Evolutionary conservation across 176 grass and related monocot species (phyloP), one percentile per base, ranked within the genome.

Genomic region (Eremochloa ophiuroides): DNA sequence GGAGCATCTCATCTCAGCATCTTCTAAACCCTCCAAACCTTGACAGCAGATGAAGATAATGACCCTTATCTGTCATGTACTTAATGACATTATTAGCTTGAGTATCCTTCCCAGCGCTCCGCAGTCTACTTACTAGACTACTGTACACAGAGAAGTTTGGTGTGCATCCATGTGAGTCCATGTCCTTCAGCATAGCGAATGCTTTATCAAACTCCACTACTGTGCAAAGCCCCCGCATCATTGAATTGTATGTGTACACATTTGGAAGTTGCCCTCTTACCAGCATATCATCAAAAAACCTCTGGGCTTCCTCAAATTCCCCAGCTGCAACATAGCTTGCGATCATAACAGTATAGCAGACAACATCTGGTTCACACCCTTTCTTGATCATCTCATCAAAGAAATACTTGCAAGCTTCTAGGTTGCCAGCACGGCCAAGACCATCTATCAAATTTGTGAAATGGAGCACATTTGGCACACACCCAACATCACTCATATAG

Each of bases 401-500:
- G 78, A 98, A 98, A 75, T 98, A 95, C 76, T 79, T 89, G 86
- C 90, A 98, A n/a, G 95, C 92, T 88, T 94, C 86, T 70, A 98
- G 76, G 80, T 98, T 98, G 28, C 92, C 90, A 34, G 88, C 88
- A 79, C 90, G 90, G 75, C 95, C 94, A 73, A 98, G 89, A 78
- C 95, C 95, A 68, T 98, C 92, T 8, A 98, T 95, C 88, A 98
- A 82, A 65, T 94, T 95, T 53, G 95, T 98, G 78, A 98, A 98
- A 94, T 95, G 92, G 30, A 98, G 92, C 42, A 95, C 90, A 91
- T 59, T 94, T 0, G 95, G 92, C 56, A 83, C 56, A 77, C 88
- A 95, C 16, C 84, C 92, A 62, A 93, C 86, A 86, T 98, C 90
- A 48, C 79, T 85, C 95, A 98, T 98, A 83, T 98, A 91, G 82